Evolutionary conservation across 768 basidiomycete genomes (phyloP), one percentile per base, ranked within the genome.

Genomic region (Cystobasidium onofrii): DNA sequence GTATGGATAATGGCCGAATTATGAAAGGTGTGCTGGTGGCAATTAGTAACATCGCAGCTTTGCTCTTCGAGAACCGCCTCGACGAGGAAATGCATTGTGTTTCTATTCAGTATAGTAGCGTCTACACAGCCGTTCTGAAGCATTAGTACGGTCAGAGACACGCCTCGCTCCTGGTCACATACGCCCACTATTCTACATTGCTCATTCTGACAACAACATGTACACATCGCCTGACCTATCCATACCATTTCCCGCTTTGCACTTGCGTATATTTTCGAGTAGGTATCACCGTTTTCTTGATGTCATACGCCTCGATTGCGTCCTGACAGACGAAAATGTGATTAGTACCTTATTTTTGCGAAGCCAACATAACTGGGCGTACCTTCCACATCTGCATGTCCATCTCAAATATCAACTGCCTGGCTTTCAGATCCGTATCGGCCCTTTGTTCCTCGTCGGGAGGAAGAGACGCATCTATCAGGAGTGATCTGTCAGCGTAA

Each of bases 331-430:
- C 27, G 27, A n/a, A 6, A 54, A 29, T 27, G 29, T 7, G 50
- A 1, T 17, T 39, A 57, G 61, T 27, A 25, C 27, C n/a, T n/a
- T n/a, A 36, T 33, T 15, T 6, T 18, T 17, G 31, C 43, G 12
- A 27, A 69, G 57, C 33, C 39, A 52, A 34, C 31, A 34, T n/a
- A 13, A 31, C 17, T 15, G 33, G 29, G 60, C 29, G 43, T 52
- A 73, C 86, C 85, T 82, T 60, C 94, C 94, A 99, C 0, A 89
- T 88, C 1, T 87, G 85, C 87, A 90, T 88, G 76, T 95, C 93
- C 77, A 97, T 88, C 80, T 97, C 93, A 76, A 96, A 84, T 0
- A 99, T 90, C 75, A 92, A 86, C 80, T 99, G 95, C 20, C 65
- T 23, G 55, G 87, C 86, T 78, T 90, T 92, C 75, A 84, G 84